A percentile compares a stretch with the other conserved stretches of the same genome.
phyloP scores from a whole-genome alignment of 768 basidiomycete species.

The Clitopilus passeckerianus region DNA sequence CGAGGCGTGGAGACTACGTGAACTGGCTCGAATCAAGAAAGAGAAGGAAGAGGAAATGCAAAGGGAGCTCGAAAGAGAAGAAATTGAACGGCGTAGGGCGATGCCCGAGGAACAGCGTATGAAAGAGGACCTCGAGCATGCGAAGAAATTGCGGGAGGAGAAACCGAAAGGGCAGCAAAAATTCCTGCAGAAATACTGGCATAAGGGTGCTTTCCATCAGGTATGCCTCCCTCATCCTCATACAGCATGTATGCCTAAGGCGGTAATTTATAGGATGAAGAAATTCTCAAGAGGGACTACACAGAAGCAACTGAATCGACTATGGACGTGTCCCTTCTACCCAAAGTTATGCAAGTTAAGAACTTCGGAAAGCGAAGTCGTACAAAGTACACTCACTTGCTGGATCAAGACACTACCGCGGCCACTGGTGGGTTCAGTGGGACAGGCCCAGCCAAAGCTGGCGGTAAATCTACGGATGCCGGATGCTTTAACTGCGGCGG shows the following conservation, averaged over 20 bases:
- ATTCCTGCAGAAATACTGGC: slow-evolving; percentile 98
- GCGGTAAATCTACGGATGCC: slow-evolving; percentile 48
- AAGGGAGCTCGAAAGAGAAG: slow-evolving; percentile 82
- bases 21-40: slow-evolving; percentile 87
- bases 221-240: slow-evolving; percentile 28
- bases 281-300: slow-evolving; percentile 83
- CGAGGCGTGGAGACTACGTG: slow-evolving; percentile 93
- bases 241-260: not conserved
- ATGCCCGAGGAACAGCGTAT: slow-evolving; percentile 91
- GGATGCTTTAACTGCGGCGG: slow-evolving; percentile 95
- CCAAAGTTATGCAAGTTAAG: slow-evolving; percentile 95
- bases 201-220: slow-evolving; percentile 99
- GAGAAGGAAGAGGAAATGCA: slow-evolving; percentile 87
- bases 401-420: slow-evolving; percentile 89
- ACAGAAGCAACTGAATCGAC: slow-evolving; percentile 89
- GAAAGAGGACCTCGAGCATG: slow-evolving; percentile 87
- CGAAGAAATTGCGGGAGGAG: slow-evolving; percentile 75
- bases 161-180: slow-evolving; percentile 90
- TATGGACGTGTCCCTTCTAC: slow-evolving; percentile 82
- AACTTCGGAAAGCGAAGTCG: slow-evolving; percentile 91
- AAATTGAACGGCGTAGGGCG: slow-evolving; percentile 86
- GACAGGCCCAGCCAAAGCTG: slow-evolving; percentile 43
- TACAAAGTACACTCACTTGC: slow-evolving; percentile 93
- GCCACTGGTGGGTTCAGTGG: slow-evolving; percentile 64
- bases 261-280: slow-evolving; percentile 56